Evolutionary conservation across 179 eudicot species (phyloP).

Genomic region (Spinacia oleracea): DNA sequence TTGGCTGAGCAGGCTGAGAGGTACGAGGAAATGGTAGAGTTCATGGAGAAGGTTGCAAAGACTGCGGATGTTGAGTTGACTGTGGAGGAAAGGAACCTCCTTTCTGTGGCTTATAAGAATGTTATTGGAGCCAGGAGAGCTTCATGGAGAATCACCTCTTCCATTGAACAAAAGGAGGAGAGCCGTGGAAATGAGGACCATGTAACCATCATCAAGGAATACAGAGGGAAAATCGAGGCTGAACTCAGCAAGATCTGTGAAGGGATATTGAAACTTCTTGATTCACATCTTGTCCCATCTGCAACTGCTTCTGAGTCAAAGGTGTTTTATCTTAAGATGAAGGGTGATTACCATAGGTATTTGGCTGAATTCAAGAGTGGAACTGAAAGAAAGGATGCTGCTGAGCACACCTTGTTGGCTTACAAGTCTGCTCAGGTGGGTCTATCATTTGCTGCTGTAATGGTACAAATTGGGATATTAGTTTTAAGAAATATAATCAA

Average conservation of each 20-base stretch:
- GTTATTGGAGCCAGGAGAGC: slow-evolving; percentile 36
- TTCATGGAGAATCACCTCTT: slow-evolving; percentile 34
- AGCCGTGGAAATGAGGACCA: slow-evolving; percentile 36
- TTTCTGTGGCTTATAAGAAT: slow-evolving; percentile 36
- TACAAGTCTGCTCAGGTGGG: slow-evolving; percentile 36
- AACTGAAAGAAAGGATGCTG: slow-evolving; percentile 32
- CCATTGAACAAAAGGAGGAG: slow-evolving; percentile 36
- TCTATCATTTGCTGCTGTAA: background rate
- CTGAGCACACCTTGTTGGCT: slow-evolving; percentile 34
- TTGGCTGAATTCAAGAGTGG: slow-evolving; percentile 34
- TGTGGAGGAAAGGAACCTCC: slow-evolving; percentile 38
- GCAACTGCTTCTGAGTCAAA: slow-evolving; percentile 31
- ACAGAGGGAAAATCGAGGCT: slow-evolving; percentile 27
- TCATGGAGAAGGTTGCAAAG: slow-evolving; percentile 33
- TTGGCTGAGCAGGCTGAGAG: slow-evolving; percentile 36
- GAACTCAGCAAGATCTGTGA: slow-evolving; percentile 33
- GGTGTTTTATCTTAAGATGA: slow-evolving; percentile 36
- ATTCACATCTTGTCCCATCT: slow-evolving; percentile 32
- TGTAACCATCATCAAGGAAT: slow-evolving; percentile 30
- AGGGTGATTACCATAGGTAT: slow-evolving; percentile 35
- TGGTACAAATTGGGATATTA: background rate
- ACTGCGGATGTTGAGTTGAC: slow-evolving; percentile 24
- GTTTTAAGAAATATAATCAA: background rate
- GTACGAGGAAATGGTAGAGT: slow-evolving; percentile 37
- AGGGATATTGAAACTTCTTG: slow-evolving; percentile 33